phyloP scores from a whole-genome alignment of 306 rosid species.

The Pyrus communis region DNA sequence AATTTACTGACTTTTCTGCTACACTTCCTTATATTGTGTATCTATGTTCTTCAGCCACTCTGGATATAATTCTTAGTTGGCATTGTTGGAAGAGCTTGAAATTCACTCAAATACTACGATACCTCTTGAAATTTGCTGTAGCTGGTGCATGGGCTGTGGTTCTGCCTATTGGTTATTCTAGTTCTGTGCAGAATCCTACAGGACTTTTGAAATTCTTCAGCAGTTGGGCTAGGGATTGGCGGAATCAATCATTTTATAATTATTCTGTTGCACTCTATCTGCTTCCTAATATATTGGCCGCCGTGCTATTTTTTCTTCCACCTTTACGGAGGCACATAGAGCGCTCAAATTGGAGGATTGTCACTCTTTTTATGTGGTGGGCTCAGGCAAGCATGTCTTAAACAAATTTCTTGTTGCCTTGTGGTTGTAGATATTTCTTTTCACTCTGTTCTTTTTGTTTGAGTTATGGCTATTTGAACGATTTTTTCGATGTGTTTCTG shows the following conservation, averaged over 20 bases:
- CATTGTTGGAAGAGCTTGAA: conserved; percentile 90
- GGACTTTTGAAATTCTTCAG: conserved; percentile 67
- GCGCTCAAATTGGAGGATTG: conserved; percentile 58
- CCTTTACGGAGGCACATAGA: conserved; percentile 69
- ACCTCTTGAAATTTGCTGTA: conserved; percentile 71
- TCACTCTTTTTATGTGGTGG: conserved; percentile 93
- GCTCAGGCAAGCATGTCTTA: conserved; percentile 64
- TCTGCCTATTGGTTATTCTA: conserved; percentile 68
- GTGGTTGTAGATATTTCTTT: background rate
- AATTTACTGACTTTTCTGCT: background rate
- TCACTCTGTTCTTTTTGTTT: conserved; percentile 1
- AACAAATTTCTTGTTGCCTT: conserved; percentile 5
- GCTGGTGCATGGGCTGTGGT: conserved; percentile 90
- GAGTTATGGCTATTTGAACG: background rate
- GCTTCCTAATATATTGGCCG: conserved; percentile 72
- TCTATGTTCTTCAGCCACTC: conserved; percentile 51
- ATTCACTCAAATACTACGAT: conserved; percentile 66
- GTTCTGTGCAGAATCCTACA: conserved; percentile 69
- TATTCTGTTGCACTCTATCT: conserved; percentile 64
- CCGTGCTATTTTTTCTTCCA: conserved; percentile 78
- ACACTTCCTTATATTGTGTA: conserved; percentile 8
- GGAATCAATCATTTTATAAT: conserved; percentile 52
- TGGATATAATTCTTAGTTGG: conserved; percentile 78
- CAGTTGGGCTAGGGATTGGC: conserved; percentile 86
- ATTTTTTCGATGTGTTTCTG: conserved; percentile 12